These are phyloP conservation scores for Cadophora sp. DNA, from an alignment of 2,329 filamentous ascomycete species.

Conservation along the genomic window DNA sequence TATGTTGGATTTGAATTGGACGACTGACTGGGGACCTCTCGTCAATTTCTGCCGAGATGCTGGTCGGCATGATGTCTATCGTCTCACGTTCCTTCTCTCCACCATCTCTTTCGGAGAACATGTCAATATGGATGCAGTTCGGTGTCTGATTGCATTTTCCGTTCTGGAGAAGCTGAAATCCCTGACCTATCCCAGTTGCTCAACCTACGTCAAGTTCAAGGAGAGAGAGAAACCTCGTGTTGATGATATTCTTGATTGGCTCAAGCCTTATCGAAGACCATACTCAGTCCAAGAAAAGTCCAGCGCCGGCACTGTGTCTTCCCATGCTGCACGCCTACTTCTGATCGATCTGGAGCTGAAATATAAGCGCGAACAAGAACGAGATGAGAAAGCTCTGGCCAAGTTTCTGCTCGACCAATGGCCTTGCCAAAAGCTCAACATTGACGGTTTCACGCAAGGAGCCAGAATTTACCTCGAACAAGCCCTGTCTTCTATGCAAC, in stretches of 20 bases:
- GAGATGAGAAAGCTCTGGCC: constrained; percentile 49
- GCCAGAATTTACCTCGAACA: constrained; percentile 42
- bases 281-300: no score
- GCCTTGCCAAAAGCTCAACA: constrained; percentile 49
- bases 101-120: constrained; percentile 50
- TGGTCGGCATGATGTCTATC: constrained; percentile 40
- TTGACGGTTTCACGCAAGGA: constrained; percentile 39
- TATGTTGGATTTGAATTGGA: constrained; percentile 47
- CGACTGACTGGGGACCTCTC: constrained; percentile 52
- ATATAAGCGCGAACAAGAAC: constrained; percentile 43
- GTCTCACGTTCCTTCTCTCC: constrained; percentile 54
- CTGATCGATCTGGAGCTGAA: constrained; percentile 29
- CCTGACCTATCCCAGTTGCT: constrained; percentile 44
- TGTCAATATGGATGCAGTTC: constrained; percentile 50
- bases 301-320: no score
- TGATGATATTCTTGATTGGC: no score
- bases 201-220: constrained; percentile 31
- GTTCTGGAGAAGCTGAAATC: constrained; percentile 28
- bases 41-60: constrained; percentile 46
- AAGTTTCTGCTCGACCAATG: constrained; percentile 52
- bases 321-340: no score
- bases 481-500: no score
- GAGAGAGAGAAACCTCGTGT: no score
- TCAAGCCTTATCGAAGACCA: no score
- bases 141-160: constrained; percentile 53